Evolutionary conservation across 257 asterid species (phyloP).

Genomic region (Solanum infundibuliforme): DNA sequence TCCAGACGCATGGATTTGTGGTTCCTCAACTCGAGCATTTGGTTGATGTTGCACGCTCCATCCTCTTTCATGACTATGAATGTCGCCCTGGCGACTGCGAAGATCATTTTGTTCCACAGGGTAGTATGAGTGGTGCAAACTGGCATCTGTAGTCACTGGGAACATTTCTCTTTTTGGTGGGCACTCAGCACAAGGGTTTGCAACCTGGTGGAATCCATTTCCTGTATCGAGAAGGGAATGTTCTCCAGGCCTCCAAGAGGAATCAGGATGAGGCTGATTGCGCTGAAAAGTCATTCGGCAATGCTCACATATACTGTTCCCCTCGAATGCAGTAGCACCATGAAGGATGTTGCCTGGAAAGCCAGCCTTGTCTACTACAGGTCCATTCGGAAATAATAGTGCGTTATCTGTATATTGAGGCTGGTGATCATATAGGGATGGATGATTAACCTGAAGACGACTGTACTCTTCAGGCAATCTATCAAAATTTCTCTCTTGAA

Average conservation of each 20-base stretch:
- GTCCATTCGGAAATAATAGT: slow-evolving; percentile 41
- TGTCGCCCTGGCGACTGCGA: slow-evolving; percentile 39
- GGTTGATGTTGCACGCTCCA: slow-evolving; percentile 60
- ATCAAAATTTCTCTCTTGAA: slow-evolving; percentile 38
- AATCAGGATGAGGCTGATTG: slow-evolving; percentile 46
- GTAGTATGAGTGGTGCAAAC: slow-evolving; percentile 42
- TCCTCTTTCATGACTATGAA: slow-evolving; percentile 55
- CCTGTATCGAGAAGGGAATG: slow-evolving; percentile 45
- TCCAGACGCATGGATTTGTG: slow-evolving; percentile 37
- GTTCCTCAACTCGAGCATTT: slow-evolving; percentile 52
- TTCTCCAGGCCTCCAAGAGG: slow-evolving; percentile 56
- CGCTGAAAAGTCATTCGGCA: slow-evolving; percentile 53
- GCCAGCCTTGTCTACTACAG: slow-evolving; percentile 45
- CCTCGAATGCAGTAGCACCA: slow-evolving; percentile 45
- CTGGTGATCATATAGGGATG: slow-evolving; percentile 48
- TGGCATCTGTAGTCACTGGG: slow-evolving; percentile 44
- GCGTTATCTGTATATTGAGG: slow-evolving; percentile 47
- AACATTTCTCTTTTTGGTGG: slow-evolving; percentile 63
- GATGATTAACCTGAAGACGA: slow-evolving; percentile 37
- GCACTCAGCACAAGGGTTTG: slow-evolving; percentile 56
- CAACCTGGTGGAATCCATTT: slow-evolving; percentile 53
- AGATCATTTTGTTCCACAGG: slow-evolving; percentile 59
- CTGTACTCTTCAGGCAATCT: slow-evolving; percentile 56
- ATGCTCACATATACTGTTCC: slow-evolving; percentile 55
- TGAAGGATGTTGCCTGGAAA: slow-evolving; percentile 68